These are phyloP conservation scores for Pholiota microspora DNA, from an alignment of 768 basidiomycete genomes.

Conservation along the genomic window DNA sequence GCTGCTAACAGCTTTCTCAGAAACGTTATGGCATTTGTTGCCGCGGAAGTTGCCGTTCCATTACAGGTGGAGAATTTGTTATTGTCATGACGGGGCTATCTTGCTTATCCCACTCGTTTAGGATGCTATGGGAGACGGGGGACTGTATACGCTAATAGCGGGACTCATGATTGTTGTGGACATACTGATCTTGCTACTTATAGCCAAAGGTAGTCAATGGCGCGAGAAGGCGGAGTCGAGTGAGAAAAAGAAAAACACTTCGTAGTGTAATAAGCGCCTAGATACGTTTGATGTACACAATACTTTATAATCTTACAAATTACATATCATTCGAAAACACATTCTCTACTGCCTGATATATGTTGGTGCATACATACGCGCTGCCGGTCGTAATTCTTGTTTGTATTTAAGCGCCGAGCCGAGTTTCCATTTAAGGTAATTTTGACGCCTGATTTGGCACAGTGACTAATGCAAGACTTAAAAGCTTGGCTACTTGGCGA, in stretches of 20 bases:
- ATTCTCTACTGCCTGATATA: no score
- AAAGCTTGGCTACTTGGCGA: not conserved
- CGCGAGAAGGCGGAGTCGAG: not conserved
- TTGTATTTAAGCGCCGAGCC: not conserved
- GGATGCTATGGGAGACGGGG: slow-evolving; percentile 1
- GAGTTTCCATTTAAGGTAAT: not conserved
- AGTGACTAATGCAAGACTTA: not conserved
- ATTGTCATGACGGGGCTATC: not conserved
- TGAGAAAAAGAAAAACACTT: not conserved
- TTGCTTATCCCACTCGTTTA: not conserved
- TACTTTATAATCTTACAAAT: no score
- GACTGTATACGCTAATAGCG: slow-evolving; percentile 4
- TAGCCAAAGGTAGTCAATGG: not conserved
- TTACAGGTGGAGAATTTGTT: slow-evolving; percentile 13
- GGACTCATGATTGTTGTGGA: slow-evolving; percentile 4
- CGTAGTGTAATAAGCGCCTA: no score
- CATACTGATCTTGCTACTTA: not conserved
- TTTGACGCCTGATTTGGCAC: not conserved
- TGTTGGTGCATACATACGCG: not conserved
- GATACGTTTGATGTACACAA: no score
- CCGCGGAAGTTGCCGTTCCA: slow-evolving; percentile 16
- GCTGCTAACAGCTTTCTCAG: slow-evolving; percentile 17
- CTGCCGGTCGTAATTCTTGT: no score
- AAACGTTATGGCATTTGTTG: slow-evolving; percentile 15
- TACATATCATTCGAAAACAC: no score